Percentiles rank a stretch among this genome's conserved stretches.
Evolutionary conservation across 2,329 filamentous ascomycete species (phyloP).

Genomic region (Scolecobasidium constrictum): DNA sequence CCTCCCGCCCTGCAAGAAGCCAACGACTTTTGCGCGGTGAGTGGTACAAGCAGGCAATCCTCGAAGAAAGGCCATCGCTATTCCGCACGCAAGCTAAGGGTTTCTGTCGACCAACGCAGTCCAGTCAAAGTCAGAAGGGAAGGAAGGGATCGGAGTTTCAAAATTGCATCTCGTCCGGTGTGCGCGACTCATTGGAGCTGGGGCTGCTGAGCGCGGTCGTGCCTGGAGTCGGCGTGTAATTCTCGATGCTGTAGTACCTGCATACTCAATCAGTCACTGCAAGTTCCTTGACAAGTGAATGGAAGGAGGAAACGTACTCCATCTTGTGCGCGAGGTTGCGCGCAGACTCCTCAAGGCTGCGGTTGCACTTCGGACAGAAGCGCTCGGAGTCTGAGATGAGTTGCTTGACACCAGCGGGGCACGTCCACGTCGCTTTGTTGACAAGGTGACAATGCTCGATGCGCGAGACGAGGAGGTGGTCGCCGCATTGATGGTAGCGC

Average conservation of each 20-base stretch:
- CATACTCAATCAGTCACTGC: neutral
- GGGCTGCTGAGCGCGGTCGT: no score
- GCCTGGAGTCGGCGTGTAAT: neutral
- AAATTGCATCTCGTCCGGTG: no score
- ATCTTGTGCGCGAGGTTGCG: neutral
- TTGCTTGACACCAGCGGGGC: neutral
- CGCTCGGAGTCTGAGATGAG: neutral
- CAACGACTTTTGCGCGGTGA: no score
- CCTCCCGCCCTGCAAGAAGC: no score
- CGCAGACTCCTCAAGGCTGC: neutral
- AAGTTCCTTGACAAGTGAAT: neutral
- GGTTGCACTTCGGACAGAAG: neutral
- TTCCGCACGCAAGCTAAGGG: no score
- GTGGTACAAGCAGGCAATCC: no score
- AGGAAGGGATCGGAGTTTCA: no score
- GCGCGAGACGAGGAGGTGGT: neutral
- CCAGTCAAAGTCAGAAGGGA: no score
- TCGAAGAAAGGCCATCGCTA: no score
- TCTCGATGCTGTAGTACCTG: neutral
- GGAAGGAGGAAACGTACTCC: neutral
- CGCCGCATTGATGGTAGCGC: neutral
- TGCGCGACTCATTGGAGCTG: no score
- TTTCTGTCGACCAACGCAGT: no score
- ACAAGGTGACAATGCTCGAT: neutral
- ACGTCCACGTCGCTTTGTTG: neutral